Evolutionary conservation across 768 basidiomycete genomes (phyloP), one percentile per base, ranked within the genome.

Genomic region (Mycena galericulata): DNA sequence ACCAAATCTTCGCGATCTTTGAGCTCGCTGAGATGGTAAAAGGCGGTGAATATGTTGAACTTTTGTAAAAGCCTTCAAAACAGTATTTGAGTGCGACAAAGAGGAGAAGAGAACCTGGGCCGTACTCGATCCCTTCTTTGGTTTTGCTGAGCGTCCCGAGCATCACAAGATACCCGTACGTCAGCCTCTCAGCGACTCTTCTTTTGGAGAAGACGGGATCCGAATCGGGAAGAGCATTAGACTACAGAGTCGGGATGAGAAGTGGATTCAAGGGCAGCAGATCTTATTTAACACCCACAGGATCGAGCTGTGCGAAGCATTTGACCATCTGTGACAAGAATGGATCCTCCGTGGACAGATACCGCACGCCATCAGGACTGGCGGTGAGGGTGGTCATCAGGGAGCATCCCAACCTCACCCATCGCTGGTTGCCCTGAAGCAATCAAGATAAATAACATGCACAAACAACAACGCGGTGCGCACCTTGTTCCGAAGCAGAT

Each of bases 101-200:
- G 26, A 27, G 14, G 29, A 32, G 47, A 56, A 15, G 24, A n/a
- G 18, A 63, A n/a, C 30, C 26, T 27, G 40, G 46, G 41, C 81
- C 92, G 72, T 76, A 97, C 96, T 94, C 93, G 26, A 97, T 88
- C 27, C 98, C 98, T 51, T 98, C 95, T 53, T 90, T 87, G 69
- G 91, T 89, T 75, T 92, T 95, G 82, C 94, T 97, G 50, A 99
- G 83, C 1, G 89, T 91, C 10, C 97, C 97, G 3, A 99, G 86
- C 91, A 99, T 96, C 74, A 98, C 96, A 71, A 99, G 89, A 78
- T 99, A 99, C 0, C 96, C 97, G 72, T 89, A 93, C 0, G 95
- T 94, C 73, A 99, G 79, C 0, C 95, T 96, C 20, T 91, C 90
- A 43, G 91, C 85, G 53, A 98, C 86, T 9, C 95, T 87, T 71